A percentile compares a stretch with the other conserved stretches of the same genome.
Evolutionary conservation across 1,284 basidiomycete genomes (phyloP).

Genomic region (Sporisorium sorghi): DNA sequence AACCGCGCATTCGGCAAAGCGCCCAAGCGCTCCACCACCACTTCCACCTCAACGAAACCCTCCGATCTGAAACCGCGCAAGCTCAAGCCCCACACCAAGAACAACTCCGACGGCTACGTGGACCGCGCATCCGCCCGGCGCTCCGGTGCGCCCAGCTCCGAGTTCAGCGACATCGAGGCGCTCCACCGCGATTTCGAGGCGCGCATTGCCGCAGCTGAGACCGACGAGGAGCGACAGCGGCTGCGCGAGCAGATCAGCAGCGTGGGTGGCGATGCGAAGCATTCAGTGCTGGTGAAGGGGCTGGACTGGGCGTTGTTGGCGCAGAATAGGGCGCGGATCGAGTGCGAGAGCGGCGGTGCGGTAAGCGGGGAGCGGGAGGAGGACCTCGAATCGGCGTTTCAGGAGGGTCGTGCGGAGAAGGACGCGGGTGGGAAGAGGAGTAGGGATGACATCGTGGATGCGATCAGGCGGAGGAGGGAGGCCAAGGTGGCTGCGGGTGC

Average conservation of each 20-base stretch:
- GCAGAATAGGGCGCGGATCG: constrained; percentile 78
- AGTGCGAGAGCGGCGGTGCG: constrained; percentile 59
- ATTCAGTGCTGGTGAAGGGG: constrained; percentile 88
- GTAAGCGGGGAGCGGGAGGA: constrained; percentile 76
- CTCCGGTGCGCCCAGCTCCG: constrained; percentile 16
- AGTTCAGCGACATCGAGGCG: constrained; percentile 76
- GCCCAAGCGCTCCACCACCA: constrained; percentile 18
- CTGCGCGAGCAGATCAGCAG: constrained; percentile 82
- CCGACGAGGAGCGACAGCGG: constrained; percentile 72
- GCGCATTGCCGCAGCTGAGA: constrained; percentile 72
- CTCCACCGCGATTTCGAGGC: constrained; percentile 83
- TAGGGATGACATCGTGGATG: constrained; percentile 78
- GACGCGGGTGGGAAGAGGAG: constrained; percentile 65
- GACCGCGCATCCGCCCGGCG: constrained; percentile 52
- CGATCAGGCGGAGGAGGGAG: constrained; percentile 76
- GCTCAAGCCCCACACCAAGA: neutral
- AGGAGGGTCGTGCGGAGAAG: constrained; percentile 12
- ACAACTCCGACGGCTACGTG: constrained; percentile 17
- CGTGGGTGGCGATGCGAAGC: constrained; percentile 86
- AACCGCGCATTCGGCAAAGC: constrained; percentile 30
- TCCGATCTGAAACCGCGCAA: constrained; percentile 36
- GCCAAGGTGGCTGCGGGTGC: constrained; percentile 69
- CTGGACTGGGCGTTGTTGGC: constrained; percentile 87
- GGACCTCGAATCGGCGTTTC: constrained; percentile 81
- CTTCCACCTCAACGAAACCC: constrained; percentile 15